Percentiles rank a stretch among this genome's conserved stretches.
phyloP scores from a whole-genome alignment of 108 stramenopile species.

The Skeletonema menzelii region DNA sequence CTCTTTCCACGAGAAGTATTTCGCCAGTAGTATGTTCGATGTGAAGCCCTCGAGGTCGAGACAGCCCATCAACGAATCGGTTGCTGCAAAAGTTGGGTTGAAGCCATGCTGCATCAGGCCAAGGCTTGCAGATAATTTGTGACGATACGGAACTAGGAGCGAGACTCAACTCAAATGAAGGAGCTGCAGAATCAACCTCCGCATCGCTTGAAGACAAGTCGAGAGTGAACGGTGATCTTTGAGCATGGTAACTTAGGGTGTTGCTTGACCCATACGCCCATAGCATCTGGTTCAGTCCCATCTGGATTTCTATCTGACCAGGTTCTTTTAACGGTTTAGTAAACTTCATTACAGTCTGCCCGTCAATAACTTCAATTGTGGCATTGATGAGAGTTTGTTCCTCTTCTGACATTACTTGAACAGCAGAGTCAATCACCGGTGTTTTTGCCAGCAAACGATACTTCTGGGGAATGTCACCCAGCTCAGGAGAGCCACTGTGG shows the following conservation, averaged over 20 bases:
- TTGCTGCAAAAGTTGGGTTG: slow-evolving; percentile 36
- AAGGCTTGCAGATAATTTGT: neutral
- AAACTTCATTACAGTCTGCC: neutral
- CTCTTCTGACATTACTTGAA: neutral
- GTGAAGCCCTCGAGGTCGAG: slow-evolving; percentile 34
- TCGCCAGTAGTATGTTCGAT: slow-evolving; percentile 23
- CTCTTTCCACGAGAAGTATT: slow-evolving; percentile 41
- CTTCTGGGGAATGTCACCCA: slow-evolving; percentile 12
- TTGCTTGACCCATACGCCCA: neutral
- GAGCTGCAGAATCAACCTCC: neutral
- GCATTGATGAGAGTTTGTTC: slow-evolving; percentile 8
- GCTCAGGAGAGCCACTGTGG: slow-evolving; percentile 17
- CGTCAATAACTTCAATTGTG: neutral
- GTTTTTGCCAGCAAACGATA: slow-evolving; percentile 6
- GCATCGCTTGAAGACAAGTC: neutral
- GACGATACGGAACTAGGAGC: neutral
- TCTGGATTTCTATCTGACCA: neutral
- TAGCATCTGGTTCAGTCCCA: neutral
- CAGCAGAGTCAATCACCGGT: neutral
- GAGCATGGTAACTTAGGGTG: neutral
- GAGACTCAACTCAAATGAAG: neutral
- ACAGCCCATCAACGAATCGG: slow-evolving; percentile 12
- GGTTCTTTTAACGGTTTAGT: neutral
- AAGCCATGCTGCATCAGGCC: slow-evolving; percentile 17
- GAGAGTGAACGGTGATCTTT: neutral